These are phyloP conservation scores for Penicillium sp. DNA, from an alignment of 2,329 filamentous ascomycete species.

Conservation along the genomic window DNA sequence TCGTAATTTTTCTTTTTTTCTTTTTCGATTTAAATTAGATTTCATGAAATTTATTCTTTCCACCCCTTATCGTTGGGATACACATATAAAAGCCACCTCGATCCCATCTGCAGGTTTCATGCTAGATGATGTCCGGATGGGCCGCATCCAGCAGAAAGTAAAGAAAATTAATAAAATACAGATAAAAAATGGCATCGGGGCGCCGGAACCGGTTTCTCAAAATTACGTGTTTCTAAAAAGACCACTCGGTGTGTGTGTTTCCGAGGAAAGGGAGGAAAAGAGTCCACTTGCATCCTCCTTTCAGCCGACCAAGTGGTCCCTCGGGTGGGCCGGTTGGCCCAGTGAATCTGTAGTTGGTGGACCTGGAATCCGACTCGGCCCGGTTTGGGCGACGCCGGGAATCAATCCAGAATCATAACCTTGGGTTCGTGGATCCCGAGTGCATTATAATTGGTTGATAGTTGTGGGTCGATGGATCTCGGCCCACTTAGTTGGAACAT, in stretches of 20 bases:
- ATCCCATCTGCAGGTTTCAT: slow-evolving; percentile 2
- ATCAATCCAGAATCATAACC: slow-evolving; percentile 15
- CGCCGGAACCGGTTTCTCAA: slow-evolving; percentile 10
- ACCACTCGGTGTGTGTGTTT: slow-evolving; percentile 25
- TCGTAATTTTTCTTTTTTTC: background rate
- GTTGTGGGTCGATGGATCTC: slow-evolving; percentile 9
- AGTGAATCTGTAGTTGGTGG: slow-evolving; percentile 24
- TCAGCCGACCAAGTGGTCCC: slow-evolving; percentile 7
- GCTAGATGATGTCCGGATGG: background rate
- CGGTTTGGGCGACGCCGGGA: slow-evolving; percentile 27
- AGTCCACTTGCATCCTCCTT: slow-evolving; percentile 14
- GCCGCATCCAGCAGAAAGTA: slow-evolving; percentile 1
- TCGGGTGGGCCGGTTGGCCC: slow-evolving; percentile 18
- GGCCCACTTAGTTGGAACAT: slow-evolving; percentile 20
- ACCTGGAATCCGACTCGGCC: slow-evolving; percentile 29
- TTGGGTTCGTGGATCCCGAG: slow-evolving; percentile 8
- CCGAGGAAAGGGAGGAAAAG: slow-evolving; percentile 18
- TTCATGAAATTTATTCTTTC: background rate
- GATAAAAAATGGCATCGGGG: background rate
- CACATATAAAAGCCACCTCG: slow-evolving; percentile 1
- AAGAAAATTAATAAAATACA: background rate
- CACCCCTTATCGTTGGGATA: background rate
- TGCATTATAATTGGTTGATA: slow-evolving; percentile 14
- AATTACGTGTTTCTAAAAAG: slow-evolving; percentile 23
- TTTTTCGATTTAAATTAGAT: background rate